phyloP scores from a whole-genome alignment of 225 moss, liverwort and hornwort species.

The Bryoerythrophyllum caledonicum region DNA sequence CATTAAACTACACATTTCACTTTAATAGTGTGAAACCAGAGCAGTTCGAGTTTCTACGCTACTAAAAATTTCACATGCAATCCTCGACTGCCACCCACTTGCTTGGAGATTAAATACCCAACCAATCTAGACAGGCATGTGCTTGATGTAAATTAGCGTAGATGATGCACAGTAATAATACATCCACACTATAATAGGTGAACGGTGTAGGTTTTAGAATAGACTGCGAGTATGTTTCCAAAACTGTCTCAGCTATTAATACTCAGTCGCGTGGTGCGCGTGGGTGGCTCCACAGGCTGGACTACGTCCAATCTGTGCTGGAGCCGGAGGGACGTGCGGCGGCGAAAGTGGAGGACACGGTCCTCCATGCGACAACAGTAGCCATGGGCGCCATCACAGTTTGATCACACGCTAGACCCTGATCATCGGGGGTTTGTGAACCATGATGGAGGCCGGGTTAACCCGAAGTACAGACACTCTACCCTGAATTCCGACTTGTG shows the following conservation, averaged over 20 bases:
- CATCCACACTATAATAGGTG: no score
- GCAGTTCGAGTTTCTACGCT: no score
- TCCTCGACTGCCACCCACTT: no score
- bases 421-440: background rate
- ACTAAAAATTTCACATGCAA: no score
- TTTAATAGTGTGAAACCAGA: no score
- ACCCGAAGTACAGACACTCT: background rate
- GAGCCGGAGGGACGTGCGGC: slow-evolving; percentile 8
- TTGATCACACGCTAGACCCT: background rate
- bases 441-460: background rate
- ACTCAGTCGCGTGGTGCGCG: slow-evolving; percentile 23
- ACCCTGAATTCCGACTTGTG: background rate
- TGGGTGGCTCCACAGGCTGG: slow-evolving; percentile 26
- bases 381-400: slow-evolving; percentile 28
- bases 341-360: slow-evolving; percentile 14
- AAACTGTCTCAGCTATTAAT: background rate
- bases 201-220: background rate
- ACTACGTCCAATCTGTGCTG: slow-evolving; percentile 42
- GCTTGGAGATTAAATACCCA: no score
- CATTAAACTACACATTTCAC: background rate
- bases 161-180: no score
- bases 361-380: slow-evolving; percentile 1
- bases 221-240: background rate
- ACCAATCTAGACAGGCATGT: no score
- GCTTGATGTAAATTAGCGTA: no score